Percentiles rank a stretch among this genome's conserved stretches.
Conservation (phyloP, 2,329 filamentous ascomycete species). For the Huntiella moniliformis region DNA sequence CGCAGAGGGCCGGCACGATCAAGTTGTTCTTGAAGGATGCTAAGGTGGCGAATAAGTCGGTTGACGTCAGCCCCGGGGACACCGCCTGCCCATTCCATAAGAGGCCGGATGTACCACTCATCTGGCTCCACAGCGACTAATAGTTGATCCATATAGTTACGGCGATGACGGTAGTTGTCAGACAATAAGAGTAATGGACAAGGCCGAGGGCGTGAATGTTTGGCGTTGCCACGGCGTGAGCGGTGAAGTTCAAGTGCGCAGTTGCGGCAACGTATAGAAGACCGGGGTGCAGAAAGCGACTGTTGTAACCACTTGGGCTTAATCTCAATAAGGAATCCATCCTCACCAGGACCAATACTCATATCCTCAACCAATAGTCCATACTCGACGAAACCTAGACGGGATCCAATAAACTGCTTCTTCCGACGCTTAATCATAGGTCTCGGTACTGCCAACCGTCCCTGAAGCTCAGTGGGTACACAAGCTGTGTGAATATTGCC, state of each 20-base stretch:
- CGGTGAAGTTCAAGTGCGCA: slow-evolving; percentile 38
- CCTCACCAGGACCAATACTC: slow-evolving; percentile 23
- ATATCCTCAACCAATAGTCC: slow-evolving; percentile 62
- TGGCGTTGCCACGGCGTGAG: slow-evolving; percentile 18
- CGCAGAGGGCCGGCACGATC: slow-evolving; percentile 27
- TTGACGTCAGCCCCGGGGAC: slow-evolving; percentile 13
- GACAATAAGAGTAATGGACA: slow-evolving; percentile 33
- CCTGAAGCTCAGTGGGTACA: slow-evolving; percentile 5
- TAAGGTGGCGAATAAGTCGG: slow-evolving; percentile 20
- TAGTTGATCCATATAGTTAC: slow-evolving; percentile 21
- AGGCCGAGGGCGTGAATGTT: slow-evolving; percentile 31
- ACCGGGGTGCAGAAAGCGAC: slow-evolving; percentile 48
- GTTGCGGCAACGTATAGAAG: slow-evolving; percentile 50
- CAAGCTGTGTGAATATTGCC: slow-evolving; percentile 3
- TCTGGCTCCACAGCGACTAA: slow-evolving; percentile 9
- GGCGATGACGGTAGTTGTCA: slow-evolving; percentile 20
- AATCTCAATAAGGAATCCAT: slow-evolving; percentile 43
- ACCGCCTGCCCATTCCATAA: slow-evolving; percentile 11
- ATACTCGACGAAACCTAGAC: slow-evolving; percentile 30
- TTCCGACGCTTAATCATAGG: slow-evolving; percentile 17
- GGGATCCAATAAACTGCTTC: slow-evolving; percentile 30
- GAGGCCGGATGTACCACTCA: slow-evolving; percentile 11
- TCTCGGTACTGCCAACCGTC: neutral
- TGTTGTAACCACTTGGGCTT: slow-evolving; percentile 74
- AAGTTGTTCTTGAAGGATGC: slow-evolving; percentile 22